phyloP scores from a whole-genome alignment of 768 basidiomycete species.

The Phylloporus arenicola region DNA sequence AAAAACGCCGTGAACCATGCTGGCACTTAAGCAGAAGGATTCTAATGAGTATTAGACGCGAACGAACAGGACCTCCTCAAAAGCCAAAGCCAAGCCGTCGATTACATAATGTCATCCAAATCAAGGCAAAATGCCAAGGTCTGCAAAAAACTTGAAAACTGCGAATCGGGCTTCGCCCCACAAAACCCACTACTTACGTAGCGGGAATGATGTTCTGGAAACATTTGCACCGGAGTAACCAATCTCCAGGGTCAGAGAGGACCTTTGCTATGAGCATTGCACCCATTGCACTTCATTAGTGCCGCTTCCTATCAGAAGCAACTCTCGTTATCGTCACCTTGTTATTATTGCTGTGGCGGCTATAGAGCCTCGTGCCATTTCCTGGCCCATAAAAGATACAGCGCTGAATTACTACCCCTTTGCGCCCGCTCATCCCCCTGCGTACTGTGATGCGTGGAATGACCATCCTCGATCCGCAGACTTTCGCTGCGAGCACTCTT shows the following conservation, averaged over 20 bases:
- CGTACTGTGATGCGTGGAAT: no score
- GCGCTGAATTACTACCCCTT: not conserved
- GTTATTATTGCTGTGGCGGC: not conserved
- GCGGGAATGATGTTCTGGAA: no score
- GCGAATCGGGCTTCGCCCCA: no score
- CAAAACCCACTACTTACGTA: no score
- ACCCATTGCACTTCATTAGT: not conserved
- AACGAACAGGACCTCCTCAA: no score
- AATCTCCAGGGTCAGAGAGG: not conserved
- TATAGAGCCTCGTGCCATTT: not conserved
- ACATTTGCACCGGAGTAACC: not conserved
- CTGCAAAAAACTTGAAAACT: no score
- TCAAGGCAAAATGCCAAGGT: no score
- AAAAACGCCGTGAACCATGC: no score
- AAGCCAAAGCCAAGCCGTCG: no score
- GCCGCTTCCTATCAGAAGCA: not conserved
- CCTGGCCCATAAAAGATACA: not conserved
- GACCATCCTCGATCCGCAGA: conserved; percentile 10
- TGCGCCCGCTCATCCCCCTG: not conserved
- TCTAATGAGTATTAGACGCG: no score
- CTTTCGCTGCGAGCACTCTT: conserved; percentile 17
- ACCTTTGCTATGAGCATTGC: not conserved
- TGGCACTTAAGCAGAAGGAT: no score
- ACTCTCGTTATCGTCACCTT: not conserved
- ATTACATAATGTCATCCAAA: no score